A percentile compares a stretch with the other conserved stretches of the same genome.
phyloP scores from a whole-genome alignment of 352 stramenopile species.

The Globisporangium cederbergense region DNA sequence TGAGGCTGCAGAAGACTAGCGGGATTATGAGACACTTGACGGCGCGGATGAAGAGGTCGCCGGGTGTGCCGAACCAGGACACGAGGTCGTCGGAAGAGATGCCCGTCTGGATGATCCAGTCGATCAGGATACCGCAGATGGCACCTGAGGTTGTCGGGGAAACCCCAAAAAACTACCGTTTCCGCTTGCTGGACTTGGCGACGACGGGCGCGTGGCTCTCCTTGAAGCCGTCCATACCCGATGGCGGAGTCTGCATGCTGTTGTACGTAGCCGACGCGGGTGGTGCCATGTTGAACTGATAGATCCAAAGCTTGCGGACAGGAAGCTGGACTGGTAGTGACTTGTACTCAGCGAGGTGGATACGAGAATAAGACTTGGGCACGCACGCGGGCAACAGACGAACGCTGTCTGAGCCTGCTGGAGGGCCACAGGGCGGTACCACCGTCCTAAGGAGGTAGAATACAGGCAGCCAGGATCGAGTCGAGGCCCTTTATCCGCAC shows the following conservation, averaged over 20 bases:
- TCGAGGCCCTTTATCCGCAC: too few species aligned
- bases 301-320: too few species aligned
- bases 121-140: constrained; percentile 22
- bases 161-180: constrained; percentile 16
- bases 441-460: too few species aligned
- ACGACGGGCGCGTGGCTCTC: constrained; percentile 5
- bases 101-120: constrained; percentile 18
- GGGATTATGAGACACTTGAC: constrained; percentile 39
- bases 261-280: constrained; percentile 4
- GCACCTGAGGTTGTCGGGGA: constrained; percentile 30
- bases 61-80: constrained; percentile 36
- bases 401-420: too few species aligned
- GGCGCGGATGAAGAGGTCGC: constrained; percentile 46
- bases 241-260: neutral
- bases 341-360: neutral
- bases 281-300: neutral
- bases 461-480: too few species aligned
- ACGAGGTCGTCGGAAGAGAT: constrained; percentile 15
- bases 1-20: constrained; percentile 47
- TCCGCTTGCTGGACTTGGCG: neutral
- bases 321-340: neutral
- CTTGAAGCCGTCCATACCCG: neutral
- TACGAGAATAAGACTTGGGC: neutral
- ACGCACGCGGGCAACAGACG: neutral
- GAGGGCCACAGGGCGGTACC: too few species aligned